Evolutionary conservation across 2,329 filamentous ascomycete genomes (phyloP).

Genomic region (Ophiostoma quercus): DNA sequence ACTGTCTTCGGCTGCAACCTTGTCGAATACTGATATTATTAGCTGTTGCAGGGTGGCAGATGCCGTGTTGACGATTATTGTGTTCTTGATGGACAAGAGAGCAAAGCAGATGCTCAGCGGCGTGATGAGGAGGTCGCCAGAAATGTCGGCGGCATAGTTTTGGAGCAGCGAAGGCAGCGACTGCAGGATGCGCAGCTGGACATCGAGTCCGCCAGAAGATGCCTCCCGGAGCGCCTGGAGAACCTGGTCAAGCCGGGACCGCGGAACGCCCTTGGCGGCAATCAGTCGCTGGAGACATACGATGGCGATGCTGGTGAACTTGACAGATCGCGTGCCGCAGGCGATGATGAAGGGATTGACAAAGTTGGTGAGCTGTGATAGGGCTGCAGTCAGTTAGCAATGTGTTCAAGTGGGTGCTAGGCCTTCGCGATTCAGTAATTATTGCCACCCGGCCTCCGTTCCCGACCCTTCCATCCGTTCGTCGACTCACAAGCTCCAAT

Average conservation of each 20-base stretch:
- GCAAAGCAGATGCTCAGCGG: conserved; percentile 87
- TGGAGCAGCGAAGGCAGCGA: conserved; percentile 83
- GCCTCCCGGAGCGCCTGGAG: conserved; percentile 84
- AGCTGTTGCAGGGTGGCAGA: conserved; percentile 95
- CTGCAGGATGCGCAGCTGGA: conserved; percentile 93
- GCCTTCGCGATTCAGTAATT: not conserved
- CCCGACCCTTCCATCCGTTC: not conserved
- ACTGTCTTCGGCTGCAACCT: conserved; percentile 73
- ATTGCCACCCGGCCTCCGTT: not conserved
- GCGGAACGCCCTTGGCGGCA: conserved; percentile 72
- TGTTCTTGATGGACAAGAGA: conserved; percentile 84
- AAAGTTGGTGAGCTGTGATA: conserved; percentile 75
- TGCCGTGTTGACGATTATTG: conserved; percentile 90
- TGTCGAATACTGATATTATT: conserved; percentile 87
- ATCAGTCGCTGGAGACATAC: conserved; percentile 86
- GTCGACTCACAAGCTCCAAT: conserved; percentile 57
- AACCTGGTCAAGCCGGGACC: conserved; percentile 74
- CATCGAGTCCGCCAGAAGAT: conserved; percentile 73
- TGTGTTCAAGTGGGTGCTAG: not conserved
- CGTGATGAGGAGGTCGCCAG: conserved; percentile 73
- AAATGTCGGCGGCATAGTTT: conserved; percentile 78
- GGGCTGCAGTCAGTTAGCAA: conserved; percentile 50
- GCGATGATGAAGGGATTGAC: conserved; percentile 91
- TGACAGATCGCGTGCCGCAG: conserved; percentile 82
- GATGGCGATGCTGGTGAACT: conserved; percentile 81